phyloP scores from a whole-genome alignment of 345 rosid genomes.

The Eucalyptus marginata region DNA sequence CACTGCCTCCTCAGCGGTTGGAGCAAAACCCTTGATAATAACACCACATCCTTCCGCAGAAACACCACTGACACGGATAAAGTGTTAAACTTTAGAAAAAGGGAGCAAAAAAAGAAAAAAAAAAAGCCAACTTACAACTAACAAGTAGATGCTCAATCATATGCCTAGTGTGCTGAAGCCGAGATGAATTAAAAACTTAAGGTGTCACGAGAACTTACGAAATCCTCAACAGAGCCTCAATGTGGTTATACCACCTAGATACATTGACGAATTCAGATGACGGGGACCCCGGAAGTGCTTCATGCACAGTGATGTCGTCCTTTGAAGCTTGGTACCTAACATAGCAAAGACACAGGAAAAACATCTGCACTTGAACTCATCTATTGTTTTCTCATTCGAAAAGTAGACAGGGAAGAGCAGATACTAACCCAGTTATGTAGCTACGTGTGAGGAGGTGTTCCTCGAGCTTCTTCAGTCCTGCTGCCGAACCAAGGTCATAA shows the following conservation, averaged over 20 bases:
- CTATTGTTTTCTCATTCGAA: not conserved
- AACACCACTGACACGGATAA: slow-evolving; percentile 43
- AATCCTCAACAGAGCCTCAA: slow-evolving; percentile 87
- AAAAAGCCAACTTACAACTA: not conserved
- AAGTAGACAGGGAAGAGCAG: not conserved
- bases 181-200: not conserved
- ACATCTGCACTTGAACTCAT: not conserved
- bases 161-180: not conserved
- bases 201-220: slow-evolving; percentile 37
- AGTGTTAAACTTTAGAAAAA: not conserved
- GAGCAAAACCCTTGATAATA: slow-evolving; percentile 47
- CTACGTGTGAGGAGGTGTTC: slow-evolving; percentile 70
- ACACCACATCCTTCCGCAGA: slow-evolving; percentile 76
- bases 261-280: slow-evolving; percentile 51
- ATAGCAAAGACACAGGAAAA: not conserved
- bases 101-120: not conserved
- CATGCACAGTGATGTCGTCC: slow-evolving; percentile 60
- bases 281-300: slow-evolving; percentile 46
- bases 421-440: slow-evolving; percentile 71
- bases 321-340: slow-evolving; percentile 82
- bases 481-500: slow-evolving; percentile 23
- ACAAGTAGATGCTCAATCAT: not conserved
- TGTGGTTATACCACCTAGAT: slow-evolving; percentile 71
- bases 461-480: slow-evolving; percentile 81
- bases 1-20: slow-evolving; percentile 20